Base-by-base conservation (phyloP, 2,329 filamentous ascomycete species). In the Talaromyces atroroseus region DNA sequence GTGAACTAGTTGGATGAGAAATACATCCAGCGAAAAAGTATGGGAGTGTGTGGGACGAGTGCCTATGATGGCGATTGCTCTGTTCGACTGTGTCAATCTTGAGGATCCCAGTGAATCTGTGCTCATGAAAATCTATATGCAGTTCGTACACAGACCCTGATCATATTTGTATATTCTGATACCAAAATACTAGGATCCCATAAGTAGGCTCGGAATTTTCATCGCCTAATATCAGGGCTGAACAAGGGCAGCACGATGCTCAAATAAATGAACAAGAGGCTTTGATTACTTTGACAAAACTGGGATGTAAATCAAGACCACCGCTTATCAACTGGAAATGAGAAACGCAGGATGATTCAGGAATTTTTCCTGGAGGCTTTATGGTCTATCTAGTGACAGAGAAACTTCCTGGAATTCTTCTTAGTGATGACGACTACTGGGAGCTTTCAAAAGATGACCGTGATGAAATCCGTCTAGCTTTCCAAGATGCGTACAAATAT, bases 71-170 rank as follows among this genome's bases (percentile, higher is more conserved):
- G 36, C 36, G 4, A 38, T 38, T 38, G 36, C 14, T 38, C 36
- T 38, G 14, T 38, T 38, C 14, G 36, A 38, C 12, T 38, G 36
- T 18, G 36, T 38, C 7, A 38, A 38, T n/a, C 36, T 12, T 7
- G 11, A 38, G n/a, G 16, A 38, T 5, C 2, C 36, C 14, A 38
- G 36, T 38, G 36, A n/a, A 38, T 38, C 14, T 16, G 36, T 12
- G 2, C n/a, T 38, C 4, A 38, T 52, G 50, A 52, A 52, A 45
- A 45, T 45, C 7, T 52, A 52, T 38, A 52, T 45, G 11, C 50
- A 52, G 50, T 52, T 14, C n/a, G 50, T 52, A 14, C 14, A 23
- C 49, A 29, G 10, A 8, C 26, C 24, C 49, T 44, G n/a, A 20
- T 45, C 26, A 14, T 3, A 32, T 52, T 8, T 42, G 14, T n/a